Conservation (phyloP, 768 basidiomycete species). For the Tylopilus balloui region DNA sequence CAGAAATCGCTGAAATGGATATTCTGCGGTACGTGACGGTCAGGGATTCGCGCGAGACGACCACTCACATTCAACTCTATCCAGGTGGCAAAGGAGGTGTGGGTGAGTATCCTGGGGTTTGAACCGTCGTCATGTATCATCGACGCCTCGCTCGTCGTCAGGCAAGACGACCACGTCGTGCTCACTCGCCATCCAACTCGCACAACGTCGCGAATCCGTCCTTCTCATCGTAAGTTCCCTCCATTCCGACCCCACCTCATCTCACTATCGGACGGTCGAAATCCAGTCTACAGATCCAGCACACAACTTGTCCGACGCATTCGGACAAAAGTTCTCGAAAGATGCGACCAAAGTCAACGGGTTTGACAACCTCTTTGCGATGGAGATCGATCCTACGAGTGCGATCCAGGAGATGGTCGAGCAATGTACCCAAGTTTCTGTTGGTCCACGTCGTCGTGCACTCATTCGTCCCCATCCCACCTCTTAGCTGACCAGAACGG, state of each 20-base stretch:
- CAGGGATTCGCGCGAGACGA: conserved; percentile 10
- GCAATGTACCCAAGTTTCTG: conserved; percentile 52
- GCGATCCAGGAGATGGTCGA: conserved; percentile 99
- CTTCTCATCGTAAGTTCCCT: conserved; percentile 76
- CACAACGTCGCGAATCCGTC: conserved; percentile 88
- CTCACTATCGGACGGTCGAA: background rate
- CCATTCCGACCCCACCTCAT: background rate
- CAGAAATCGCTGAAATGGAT: conserved; percentile 96
- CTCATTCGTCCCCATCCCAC: background rate
- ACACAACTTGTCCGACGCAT: conserved; percentile 97
- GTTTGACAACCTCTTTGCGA: conserved; percentile 92
- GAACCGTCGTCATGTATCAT: background rate
- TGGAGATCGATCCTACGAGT: conserved; percentile 99
- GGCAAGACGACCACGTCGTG: conserved; percentile 99
- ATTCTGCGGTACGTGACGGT: conserved; percentile 76
- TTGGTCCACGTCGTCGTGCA: background rate
- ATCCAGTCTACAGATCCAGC: conserved; percentile 96
- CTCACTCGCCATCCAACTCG: conserved; percentile 94
- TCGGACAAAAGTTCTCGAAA: conserved; percentile 98
- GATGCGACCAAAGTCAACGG: conserved; percentile 98
- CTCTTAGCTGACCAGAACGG: conserved; percentile 74
- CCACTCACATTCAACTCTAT: conserved; percentile 9
- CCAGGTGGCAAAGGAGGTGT: conserved; percentile 98
- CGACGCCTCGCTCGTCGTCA: conserved; percentile 26
- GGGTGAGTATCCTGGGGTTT: conserved; percentile 47